Evolutionary conservation across 2,329 filamentous ascomycete genomes (phyloP).

Genomic region (Pseudogymnoascus sp.): DNA sequence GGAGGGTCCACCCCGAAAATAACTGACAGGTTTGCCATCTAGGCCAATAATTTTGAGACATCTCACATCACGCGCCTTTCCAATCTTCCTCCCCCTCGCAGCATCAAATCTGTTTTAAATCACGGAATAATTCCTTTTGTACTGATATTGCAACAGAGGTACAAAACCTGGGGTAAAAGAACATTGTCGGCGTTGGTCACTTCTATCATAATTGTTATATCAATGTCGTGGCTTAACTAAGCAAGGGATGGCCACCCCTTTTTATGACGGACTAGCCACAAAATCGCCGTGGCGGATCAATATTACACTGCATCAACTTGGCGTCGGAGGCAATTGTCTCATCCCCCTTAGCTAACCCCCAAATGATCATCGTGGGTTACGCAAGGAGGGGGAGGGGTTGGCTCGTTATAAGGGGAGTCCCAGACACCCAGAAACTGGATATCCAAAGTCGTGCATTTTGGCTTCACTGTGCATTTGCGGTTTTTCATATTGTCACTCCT

Average conservation of each 20-base stretch:
- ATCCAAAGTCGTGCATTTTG: background rate
- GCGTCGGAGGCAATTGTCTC: background rate
- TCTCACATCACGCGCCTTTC: background rate
- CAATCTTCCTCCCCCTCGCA: background rate
- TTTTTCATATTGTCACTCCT: background rate
- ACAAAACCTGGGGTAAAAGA: background rate
- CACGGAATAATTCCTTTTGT: too few species aligned
- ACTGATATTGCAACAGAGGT: background rate
- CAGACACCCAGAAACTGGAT: background rate
- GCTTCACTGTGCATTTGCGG: background rate
- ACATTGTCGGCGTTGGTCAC: background rate
- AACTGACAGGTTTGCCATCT: background rate
- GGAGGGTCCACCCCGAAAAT: background rate
- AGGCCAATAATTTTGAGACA: background rate
- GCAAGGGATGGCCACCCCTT: background rate
- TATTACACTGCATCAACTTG: background rate
- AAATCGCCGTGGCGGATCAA: background rate
- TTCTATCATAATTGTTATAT: background rate
- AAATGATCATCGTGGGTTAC: background rate
- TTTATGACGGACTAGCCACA: background rate
- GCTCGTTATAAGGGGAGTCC: conserved; percentile 1
- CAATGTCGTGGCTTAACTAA: background rate
- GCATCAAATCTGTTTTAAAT: background rate
- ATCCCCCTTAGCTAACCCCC: background rate
- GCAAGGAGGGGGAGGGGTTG: conserved; percentile 2